These are phyloP conservation scores for Dentiscutata heterogama DNA, from an alignment of 371 early-diverging fungal species.

Conservation along the genomic window DNA sequence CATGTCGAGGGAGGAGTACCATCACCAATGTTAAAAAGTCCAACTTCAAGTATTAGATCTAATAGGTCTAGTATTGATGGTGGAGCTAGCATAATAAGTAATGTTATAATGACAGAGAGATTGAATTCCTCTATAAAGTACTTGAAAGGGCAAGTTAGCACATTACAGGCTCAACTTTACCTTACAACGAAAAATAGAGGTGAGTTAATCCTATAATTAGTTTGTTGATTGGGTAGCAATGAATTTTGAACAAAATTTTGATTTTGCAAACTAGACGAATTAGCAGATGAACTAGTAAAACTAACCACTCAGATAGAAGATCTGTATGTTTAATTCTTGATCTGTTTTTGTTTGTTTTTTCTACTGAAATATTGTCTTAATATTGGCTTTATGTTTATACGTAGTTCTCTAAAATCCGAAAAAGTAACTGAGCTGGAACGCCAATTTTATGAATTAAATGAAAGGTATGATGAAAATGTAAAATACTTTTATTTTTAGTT, in stretches of 20 bases:
- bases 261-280: constrained; percentile 64
- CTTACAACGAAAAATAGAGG: constrained; percentile 72
- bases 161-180: constrained; percentile 74
- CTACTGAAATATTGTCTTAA: neutral
- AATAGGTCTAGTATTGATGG: constrained; percentile 55
- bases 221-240: neutral
- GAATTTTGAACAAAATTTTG: no score
- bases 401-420: neutral
- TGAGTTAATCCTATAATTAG: constrained; percentile 36
- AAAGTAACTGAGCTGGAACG: constrained; percentile 41
- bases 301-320: constrained; percentile 71
- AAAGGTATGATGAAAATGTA: constrained; percentile 51
- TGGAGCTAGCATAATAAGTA: neutral
- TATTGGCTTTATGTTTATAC: neutral
- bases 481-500: neutral
- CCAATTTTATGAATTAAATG: constrained; percentile 57
- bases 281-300: constrained; percentile 77
- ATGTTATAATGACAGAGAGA: constrained; percentile 64
- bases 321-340: constrained; percentile 55
- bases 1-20: neutral
- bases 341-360: no score
- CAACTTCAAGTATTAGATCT: constrained; percentile 50
- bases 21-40: constrained; percentile 46
- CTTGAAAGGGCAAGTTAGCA: constrained; percentile 74
- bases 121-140: constrained; percentile 68